Evolutionary conservation across 306 rosid species (phyloP), one percentile per base, ranked within the genome.

Genomic region (Cucurbita ficifolia): DNA sequence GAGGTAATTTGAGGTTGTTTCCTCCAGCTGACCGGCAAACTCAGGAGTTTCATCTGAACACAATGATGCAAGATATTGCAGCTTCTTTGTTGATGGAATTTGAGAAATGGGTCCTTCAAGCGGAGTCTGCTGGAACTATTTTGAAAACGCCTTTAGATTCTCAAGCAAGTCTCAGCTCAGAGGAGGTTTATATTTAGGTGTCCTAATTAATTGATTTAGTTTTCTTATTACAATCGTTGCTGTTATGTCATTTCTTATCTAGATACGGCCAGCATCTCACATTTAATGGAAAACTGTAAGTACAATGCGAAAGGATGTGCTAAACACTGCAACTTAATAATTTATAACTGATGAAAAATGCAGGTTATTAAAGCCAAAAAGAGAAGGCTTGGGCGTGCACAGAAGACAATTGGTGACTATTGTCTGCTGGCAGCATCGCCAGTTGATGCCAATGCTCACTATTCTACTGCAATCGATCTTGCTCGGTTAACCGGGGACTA

Each of bases 121-220:
- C 96, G 0, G 99, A 94, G 82, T 88, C 97, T 74, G 86, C 99
- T 18, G 99, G 99, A 82, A 88, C 97, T 76, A 86, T 91, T 77
- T 91, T 94, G 75, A 94, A 94, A 89, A 94, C 97, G 50, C 99
- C 99, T 4, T 81, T 94, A 79, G 99, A 94, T 87, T 94, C 97
- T 76, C 99, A 94, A 87, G 96, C 99, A 48, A 91, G 96, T 94
- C 97, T 94, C 90, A 91, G 91, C 91, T 94, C 99, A 89, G 99
- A 94, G 97, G 97, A 94, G 99, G 97, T 94, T 89, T 92, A 94
- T 87, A 87, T 94, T 88, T 94, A 91, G 99, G 99, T 91, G 92
- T 94, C 90, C 89, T 85, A 82, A 81, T 78, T 78, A 81, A 74
- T 68, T 78, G 76, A 53, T 45, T 74, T 57, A 22, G 60, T 65